A percentile compares a stretch with the other conserved stretches of the same genome.
These are phyloP conservation scores for Pythium monospermum DNA, from an alignment of 352 stramenopile species.

Conservation along the genomic window DNA sequence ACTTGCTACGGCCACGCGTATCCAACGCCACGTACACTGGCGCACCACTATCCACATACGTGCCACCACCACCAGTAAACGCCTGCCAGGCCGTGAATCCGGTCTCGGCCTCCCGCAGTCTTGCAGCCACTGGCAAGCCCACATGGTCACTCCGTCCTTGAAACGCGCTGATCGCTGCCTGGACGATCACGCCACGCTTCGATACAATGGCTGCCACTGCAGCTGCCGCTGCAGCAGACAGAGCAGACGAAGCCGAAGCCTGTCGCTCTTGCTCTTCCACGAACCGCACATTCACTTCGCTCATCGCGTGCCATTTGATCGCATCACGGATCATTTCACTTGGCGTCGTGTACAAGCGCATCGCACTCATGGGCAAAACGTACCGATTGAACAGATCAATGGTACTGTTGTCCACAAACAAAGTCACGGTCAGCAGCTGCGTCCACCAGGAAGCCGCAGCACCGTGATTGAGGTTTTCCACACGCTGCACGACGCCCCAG, in stretches of 20 bases:
- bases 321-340: conserved; percentile 40
- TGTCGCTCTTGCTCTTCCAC: conserved; percentile 19
- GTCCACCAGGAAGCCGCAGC: conserved; percentile 29
- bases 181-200: background rate
- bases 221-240: background rate
- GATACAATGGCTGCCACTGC: too few species aligned
- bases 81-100: conserved; percentile 12
- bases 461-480: conserved; percentile 38
- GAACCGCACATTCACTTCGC: conserved; percentile 38
- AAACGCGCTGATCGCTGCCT: conserved; percentile 10
- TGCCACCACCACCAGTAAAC: background rate
- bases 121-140: conserved; percentile 2
- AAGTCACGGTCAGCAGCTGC: conserved; percentile 46
- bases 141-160: conserved; percentile 6
- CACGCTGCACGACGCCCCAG: conserved; percentile 49
- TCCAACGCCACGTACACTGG: conserved; percentile 55
- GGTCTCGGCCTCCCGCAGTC: background rate
- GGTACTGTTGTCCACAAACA: conserved; percentile 54
- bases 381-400: conserved; percentile 54
- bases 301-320: conserved; percentile 50
- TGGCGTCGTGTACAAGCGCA: conserved; percentile 34
- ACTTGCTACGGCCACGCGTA: conserved; percentile 23
- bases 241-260: too few species aligned
- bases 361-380: conserved; percentile 35
- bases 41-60: conserved; percentile 19